These are phyloP conservation scores for Tetragonia tetragonoides DNA, from an alignment of 148 eudicot genomes.

Conservation along the genomic window DNA sequence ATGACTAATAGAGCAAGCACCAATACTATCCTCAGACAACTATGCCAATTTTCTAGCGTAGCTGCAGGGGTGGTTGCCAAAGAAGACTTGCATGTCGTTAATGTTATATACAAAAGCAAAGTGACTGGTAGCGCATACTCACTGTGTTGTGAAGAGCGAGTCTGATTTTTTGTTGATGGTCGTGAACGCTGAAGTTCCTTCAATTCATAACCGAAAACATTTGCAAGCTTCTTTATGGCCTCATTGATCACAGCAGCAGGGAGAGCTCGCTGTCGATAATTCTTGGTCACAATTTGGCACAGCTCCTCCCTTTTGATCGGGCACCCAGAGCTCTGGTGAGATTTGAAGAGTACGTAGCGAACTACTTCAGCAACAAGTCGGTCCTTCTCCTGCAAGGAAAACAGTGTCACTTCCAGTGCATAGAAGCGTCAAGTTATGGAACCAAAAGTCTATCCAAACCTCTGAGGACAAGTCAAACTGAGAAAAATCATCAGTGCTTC, in stretches of 20 bases:
- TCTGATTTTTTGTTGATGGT: conserved; percentile 43
- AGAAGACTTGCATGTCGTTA: background rate
- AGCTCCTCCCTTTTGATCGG: conserved; percentile 90
- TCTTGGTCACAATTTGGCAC: conserved; percentile 66
- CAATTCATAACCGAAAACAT: conserved; percentile 82
- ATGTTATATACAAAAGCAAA: background rate
- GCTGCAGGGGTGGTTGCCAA: background rate
- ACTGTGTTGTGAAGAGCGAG: conserved; percentile 68
- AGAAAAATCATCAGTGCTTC: conserved; percentile 44
- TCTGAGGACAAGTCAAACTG: conserved; percentile 68
- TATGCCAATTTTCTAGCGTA: background rate
- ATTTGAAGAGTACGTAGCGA: conserved; percentile 78
- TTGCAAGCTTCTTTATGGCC: conserved; percentile 69
- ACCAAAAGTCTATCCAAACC: conserved; percentile 31
- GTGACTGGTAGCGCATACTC: conserved; percentile 25
- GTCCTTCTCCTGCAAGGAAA: conserved; percentile 63
- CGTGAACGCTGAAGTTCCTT: conserved; percentile 85
- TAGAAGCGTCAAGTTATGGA: background rate
- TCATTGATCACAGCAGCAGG: conserved; percentile 76
- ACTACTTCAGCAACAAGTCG: conserved; percentile 79
- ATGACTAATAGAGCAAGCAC: background rate
- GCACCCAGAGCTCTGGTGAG: conserved; percentile 80
- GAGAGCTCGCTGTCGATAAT: conserved; percentile 68
- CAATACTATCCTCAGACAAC: background rate
- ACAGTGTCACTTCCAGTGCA: conserved; percentile 5